phyloP scores from a whole-genome alignment of 495 filamentous ascomycete genomes.

The Xylaria nigripes region DNA sequence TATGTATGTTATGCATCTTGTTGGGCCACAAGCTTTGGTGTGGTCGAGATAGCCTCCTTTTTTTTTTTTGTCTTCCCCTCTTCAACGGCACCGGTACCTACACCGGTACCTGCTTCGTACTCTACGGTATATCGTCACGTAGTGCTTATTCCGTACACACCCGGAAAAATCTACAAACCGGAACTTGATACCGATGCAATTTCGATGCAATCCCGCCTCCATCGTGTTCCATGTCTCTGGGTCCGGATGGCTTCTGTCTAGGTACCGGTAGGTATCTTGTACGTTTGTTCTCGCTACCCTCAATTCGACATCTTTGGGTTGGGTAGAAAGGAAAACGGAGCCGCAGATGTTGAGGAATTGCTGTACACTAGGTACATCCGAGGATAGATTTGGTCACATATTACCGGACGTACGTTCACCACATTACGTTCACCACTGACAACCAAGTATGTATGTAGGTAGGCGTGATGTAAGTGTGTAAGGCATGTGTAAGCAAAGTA shows the following conservation, averaged over 20 bases:
- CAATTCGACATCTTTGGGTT: slow-evolving; percentile 1
- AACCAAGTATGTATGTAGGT: no score
- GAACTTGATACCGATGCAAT: neutral
- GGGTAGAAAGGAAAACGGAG: slow-evolving; percentile 6
- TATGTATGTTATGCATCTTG: no score
- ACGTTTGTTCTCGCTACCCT: slow-evolving; percentile 1
- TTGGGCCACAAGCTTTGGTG: no score
- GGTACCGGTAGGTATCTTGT: neutral
- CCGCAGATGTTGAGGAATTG: neutral
- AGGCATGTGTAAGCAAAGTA: no score
- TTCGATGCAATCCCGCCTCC: neutral
- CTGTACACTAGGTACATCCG: neutral
- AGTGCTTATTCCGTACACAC: neutral
- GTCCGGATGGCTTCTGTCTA: neutral
- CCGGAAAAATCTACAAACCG: neutral
- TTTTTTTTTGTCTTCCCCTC: no score
- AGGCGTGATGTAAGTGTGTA: no score
- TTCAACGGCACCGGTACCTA: no score
- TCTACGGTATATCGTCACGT: neutral
- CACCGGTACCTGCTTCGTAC: no score
- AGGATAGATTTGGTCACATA: no score
- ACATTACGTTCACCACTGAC: no score
- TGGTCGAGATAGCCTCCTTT: no score
- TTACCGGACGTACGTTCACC: no score
- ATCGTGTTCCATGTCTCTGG: neutral